Percentiles rank a stretch among this genome's conserved stretches.
Evolutionary conservation across 73 alveolate genomes (phyloP).

Genomic region (Halteria grandinella): DNA sequence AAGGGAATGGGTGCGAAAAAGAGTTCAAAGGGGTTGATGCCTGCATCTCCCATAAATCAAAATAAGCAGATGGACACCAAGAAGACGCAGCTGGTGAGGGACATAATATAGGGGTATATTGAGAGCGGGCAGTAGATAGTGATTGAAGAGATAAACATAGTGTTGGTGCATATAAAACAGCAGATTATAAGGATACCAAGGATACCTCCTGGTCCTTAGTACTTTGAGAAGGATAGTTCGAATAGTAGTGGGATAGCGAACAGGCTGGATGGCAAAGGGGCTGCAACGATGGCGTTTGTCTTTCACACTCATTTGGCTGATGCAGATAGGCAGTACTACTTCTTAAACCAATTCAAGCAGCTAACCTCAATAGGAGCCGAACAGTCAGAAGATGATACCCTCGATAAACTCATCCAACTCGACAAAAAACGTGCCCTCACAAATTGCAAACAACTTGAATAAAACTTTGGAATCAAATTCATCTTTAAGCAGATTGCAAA

Average conservation of each 20-base stretch:
- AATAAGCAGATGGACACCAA: background rate
- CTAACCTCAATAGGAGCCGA: slow-evolving; percentile 12
- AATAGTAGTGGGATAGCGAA: background rate
- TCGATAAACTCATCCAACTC: background rate
- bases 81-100: background rate
- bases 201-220: slow-evolving; percentile 38
- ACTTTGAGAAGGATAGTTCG: slow-evolving; percentile 7
- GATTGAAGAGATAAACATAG: slow-evolving; percentile 1
- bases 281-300: too few species aligned
- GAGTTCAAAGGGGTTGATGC: background rate
- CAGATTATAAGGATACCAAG: slow-evolving; percentile 26
- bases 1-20: background rate
- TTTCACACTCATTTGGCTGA: background rate
- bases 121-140: background rate
- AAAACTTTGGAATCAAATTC: too few species aligned
- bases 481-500: slow-evolving; percentile 19
- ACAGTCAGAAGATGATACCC: slow-evolving; percentile 26
- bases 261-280: background rate
- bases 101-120: background rate
- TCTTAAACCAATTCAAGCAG: background rate
- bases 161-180: background rate
- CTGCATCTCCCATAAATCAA: background rate
- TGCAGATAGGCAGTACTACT: background rate
- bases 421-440: too few species aligned
- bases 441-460: too few species aligned